A percentile compares a stretch with the other conserved stretches of the same genome.
These are phyloP conservation scores for Trichoderma sp. DNA, from an alignment of 2,329 filamentous ascomycete species.

Conservation along the genomic window DNA sequence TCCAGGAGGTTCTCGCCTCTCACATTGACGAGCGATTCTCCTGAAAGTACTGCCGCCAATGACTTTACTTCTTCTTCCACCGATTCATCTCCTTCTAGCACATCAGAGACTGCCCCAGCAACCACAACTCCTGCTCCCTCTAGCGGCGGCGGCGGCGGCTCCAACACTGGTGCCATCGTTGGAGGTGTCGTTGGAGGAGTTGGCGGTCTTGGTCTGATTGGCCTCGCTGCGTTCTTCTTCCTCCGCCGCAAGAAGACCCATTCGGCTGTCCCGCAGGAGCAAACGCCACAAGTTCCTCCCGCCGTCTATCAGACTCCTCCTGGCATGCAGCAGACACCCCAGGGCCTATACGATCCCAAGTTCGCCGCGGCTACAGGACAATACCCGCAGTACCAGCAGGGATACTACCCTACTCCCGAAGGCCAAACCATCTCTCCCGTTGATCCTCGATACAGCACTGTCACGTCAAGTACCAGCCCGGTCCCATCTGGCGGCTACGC, in stretches of 20 bases:
- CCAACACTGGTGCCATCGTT: conserved; percentile 36
- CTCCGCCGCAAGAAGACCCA: conserved; percentile 31
- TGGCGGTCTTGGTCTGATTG: conserved; percentile 33
- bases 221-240: conserved; percentile 33
- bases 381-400: conserved; percentile 24
- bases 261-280: conserved; percentile 20
- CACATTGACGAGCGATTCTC: conserved; percentile 8
- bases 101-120: background rate
- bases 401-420: conserved; percentile 2
- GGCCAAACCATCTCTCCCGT: conserved; percentile 15
- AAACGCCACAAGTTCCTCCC: conserved; percentile 21
- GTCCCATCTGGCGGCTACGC: conserved; percentile 23
- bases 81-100: background rate
- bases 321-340: conserved; percentile 19
- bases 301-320: conserved; percentile 24
- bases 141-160: background rate
- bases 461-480: conserved; percentile 24
- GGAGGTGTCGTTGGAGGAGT: conserved; percentile 40
- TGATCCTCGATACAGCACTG: conserved; percentile 26
- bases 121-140: background rate
- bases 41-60: background rate
- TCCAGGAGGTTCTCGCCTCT: conserved; percentile 30
- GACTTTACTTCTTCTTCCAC: conserved; percentile 9
- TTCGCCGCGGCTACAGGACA: conserved; percentile 20
- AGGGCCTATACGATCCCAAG: conserved; percentile 32